Conservation (phyloP, 2,329 filamentous ascomycete genomes). For the Parastagonospora nodorum region DNA sequence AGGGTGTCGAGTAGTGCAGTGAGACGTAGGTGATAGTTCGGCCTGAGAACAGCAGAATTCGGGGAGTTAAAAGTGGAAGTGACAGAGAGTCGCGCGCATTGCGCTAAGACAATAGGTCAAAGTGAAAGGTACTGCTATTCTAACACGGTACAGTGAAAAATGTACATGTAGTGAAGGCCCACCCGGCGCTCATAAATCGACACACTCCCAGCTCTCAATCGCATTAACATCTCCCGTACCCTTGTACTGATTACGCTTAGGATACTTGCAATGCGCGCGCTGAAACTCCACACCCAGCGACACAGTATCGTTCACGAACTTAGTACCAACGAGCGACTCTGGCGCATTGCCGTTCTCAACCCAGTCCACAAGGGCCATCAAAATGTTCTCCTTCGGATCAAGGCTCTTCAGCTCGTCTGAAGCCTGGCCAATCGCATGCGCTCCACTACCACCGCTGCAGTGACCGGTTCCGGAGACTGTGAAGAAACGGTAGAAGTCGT, state of each 20-base stretch:
- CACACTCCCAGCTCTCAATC: constrained; percentile 42
- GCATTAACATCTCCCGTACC: constrained; percentile 36
- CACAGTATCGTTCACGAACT: constrained; percentile 36
- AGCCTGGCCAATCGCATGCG: constrained; percentile 43
- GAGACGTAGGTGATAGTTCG: no score
- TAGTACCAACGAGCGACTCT: constrained; percentile 42
- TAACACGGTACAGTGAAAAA: neutral
- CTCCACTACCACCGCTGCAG: constrained; percentile 56
- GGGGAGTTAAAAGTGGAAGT: no score
- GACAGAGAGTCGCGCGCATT: no score
- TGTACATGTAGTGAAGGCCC: neutral
- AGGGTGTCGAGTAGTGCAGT: no score
- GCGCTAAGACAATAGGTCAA: no score
- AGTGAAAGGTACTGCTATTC: no score
- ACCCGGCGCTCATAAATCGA: constrained; percentile 9
- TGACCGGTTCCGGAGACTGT: constrained; percentile 59
- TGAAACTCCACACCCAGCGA: constrained; percentile 37
- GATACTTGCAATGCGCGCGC: constrained; percentile 46
- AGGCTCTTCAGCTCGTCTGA: constrained; percentile 22
- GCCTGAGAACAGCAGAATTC: no score
- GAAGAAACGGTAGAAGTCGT: constrained; percentile 58
- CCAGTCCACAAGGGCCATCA: constrained; percentile 56
- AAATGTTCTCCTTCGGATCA: constrained; percentile 51
- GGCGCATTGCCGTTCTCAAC: constrained; percentile 52
- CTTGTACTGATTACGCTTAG: constrained; percentile 41